phyloP scores from a whole-genome alignment of 306 rosid species.

The Cucurbita moschata region DNA sequence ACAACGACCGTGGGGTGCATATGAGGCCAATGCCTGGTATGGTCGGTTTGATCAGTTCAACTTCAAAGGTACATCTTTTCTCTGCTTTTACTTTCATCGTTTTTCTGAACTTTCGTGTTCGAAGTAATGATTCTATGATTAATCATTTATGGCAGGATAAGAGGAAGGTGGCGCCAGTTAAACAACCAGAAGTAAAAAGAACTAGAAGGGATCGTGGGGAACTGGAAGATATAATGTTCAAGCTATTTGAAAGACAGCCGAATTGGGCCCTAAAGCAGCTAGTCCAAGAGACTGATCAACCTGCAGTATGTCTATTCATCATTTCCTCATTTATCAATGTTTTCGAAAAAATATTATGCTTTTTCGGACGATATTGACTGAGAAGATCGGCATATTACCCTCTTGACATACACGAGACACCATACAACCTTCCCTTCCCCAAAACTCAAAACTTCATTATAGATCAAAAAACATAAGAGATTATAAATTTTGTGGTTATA shows the following conservation, averaged over 20 bases:
- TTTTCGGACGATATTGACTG: not conserved
- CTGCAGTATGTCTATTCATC: conserved; percentile 44
- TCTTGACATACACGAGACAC: not conserved
- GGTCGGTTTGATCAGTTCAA: conserved; percentile 71
- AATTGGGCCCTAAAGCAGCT: conserved; percentile 99
- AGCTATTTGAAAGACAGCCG: conserved; percentile 91
- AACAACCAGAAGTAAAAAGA: conserved; percentile 83
- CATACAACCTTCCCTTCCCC: not conserved
- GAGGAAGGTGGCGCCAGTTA: conserved; percentile 69
- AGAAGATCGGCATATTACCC: not conserved
- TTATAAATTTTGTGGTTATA: not conserved
- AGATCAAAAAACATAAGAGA: not conserved
- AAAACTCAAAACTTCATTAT: not conserved
- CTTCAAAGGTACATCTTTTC: conserved; percentile 55
- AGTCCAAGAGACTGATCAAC: conserved; percentile 96
- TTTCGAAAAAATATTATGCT: not conserved
- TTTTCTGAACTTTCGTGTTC: not conserved
- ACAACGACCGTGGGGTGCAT: conserved; percentile 74
- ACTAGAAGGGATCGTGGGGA: conserved; percentile 97
- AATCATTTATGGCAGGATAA: conserved; percentile 47
- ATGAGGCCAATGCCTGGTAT: conserved; percentile 99
- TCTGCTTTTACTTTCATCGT: not conserved
- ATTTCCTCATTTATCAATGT: not conserved
- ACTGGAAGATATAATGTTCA: conserved; percentile 94
- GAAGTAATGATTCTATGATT: not conserved